Conservation (phyloP, 2,329 filamentous ascomycete species). For the Pyrenochaeta sp. region DNA sequence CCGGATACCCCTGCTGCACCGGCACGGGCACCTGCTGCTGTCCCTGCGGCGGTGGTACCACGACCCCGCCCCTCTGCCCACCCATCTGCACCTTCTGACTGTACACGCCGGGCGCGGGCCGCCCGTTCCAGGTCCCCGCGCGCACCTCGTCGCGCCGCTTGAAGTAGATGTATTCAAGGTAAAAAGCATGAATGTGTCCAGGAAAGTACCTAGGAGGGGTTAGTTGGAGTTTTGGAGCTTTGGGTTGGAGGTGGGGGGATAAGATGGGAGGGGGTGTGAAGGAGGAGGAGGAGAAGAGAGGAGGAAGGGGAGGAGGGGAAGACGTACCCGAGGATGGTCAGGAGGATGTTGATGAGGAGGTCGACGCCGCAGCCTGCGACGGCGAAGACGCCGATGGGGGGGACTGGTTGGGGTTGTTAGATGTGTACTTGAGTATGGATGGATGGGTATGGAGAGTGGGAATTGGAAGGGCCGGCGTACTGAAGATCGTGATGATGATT, state of each 20-base stretch:
- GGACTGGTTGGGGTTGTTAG: constrained; percentile 42
- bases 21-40: constrained; percentile 10
- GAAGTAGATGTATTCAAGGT: constrained; percentile 83
- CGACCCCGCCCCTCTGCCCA: constrained; percentile 46
- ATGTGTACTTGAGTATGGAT: background rate
- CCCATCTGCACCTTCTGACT: constrained; percentile 76
- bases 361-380: constrained; percentile 60
- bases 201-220: constrained; percentile 67
- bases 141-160: constrained; percentile 71
- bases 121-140: constrained; percentile 62
- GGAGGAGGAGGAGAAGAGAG: background rate
- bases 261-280: background rate
- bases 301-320: background rate
- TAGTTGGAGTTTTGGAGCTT: background rate
- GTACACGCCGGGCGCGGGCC: constrained; percentile 73
- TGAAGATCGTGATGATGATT: constrained; percentile 56
- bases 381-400: constrained; percentile 58
- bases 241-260: background rate
- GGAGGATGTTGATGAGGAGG: constrained; percentile 57
- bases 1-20: constrained; percentile 8
- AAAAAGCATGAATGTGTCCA: constrained; percentile 80
- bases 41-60: too few relatives aligned
- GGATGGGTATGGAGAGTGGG: background rate
- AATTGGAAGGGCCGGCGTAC: constrained; percentile 28
- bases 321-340: constrained; percentile 54